Evolutionary conservation across 108 stramenopile species (phyloP), one percentile per base, ranked within the genome.

Genomic region (Cyclotella distinguenda): DNA sequence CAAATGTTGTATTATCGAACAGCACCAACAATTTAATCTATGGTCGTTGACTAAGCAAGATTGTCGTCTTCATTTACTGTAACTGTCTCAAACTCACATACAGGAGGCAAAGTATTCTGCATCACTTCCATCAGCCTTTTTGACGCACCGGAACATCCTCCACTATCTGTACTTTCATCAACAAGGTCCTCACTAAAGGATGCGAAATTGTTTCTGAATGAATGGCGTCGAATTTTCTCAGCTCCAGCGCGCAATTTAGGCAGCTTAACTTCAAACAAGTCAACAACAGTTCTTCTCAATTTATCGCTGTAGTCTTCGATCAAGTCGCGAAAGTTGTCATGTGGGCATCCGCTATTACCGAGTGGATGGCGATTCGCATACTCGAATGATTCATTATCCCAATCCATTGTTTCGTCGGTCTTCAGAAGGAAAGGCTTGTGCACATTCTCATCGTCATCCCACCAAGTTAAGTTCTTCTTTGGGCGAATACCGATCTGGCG

Each of bases 381-480:
- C 18, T 51, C 5, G 18, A 9, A 40, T 32, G n/a, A 1, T 16
- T 31, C 52, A 39, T 47, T 34, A 30, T 39, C 54, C 44, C 39
- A 47, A 42, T 42, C 19, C 11, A 51, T 25, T 21, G 7, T 23
- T 26, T 66, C 66, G 40, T 54, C 66, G 2, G 74, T 46, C 36
- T 56, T 52, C 13, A 74, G 22, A 19, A 51, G 13, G 53, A 67
- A 53, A 15, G 60, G 52, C 38, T 74, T 74, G 60, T 67, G 44
- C 10, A 4, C 16, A 40, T 74, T 74, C 6, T 8, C 31, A 21
- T 49, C 36, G 52, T 67, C 74, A 55, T 74, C 74, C 74, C 74
- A 74, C 74, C 74, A 74, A 13, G 66, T 74, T 47, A 72, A 62
- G 18, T 38, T 61, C 16, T 74, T 74, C 54, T 48, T 67, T 55